Conservation (phyloP, 208 protist genomes). For the Borovskyia barvae region DNA sequence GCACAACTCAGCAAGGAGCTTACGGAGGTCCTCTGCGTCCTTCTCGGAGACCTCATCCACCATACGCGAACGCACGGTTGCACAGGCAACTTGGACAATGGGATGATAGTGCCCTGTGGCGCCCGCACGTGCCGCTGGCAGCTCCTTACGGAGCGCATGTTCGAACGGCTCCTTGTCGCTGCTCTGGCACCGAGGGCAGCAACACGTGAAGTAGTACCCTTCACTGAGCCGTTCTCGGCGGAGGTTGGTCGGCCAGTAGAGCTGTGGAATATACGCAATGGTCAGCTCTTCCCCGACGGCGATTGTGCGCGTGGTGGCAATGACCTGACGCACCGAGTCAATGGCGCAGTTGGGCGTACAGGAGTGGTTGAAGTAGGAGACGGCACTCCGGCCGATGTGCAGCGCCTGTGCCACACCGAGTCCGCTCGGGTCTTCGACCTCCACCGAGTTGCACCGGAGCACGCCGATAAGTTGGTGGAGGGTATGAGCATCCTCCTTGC, state of each 20-base stretch:
- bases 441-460: slow-evolving; percentile 80
- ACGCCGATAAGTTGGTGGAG: slow-evolving; percentile 55
- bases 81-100: slow-evolving; percentile 50
- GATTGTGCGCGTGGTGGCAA: slow-evolving; percentile 66
- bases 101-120: slow-evolving; percentile 49
- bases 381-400: slow-evolving; percentile 37
- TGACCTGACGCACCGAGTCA: slow-evolving; percentile 28
- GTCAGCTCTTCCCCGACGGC: slow-evolving; percentile 65
- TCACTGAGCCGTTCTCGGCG: slow-evolving; percentile 55
- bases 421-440: slow-evolving; percentile 56
- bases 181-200: slow-evolving; percentile 55
- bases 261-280: slow-evolving; percentile 85
- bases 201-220: slow-evolving; percentile 79
- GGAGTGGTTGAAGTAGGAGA: slow-evolving; percentile 85
- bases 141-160: slow-evolving; percentile 32
- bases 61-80: slow-evolving; percentile 32
- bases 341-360: slow-evolving; percentile 84
- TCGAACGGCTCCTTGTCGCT: slow-evolving; percentile 55
- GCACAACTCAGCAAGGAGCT: slow-evolving; percentile 40
- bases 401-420: slow-evolving; percentile 80
- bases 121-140: slow-evolving; percentile 19
- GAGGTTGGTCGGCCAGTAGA: slow-evolving; percentile 78
- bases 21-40: slow-evolving; percentile 38
- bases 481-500: slow-evolving; percentile 15
- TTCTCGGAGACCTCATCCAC: slow-evolving; percentile 30